Evolutionary conservation across 805 yeast species (phyloP), one percentile per base, ranked within the genome.

Genomic region (Ogataea methanolica): DNA sequence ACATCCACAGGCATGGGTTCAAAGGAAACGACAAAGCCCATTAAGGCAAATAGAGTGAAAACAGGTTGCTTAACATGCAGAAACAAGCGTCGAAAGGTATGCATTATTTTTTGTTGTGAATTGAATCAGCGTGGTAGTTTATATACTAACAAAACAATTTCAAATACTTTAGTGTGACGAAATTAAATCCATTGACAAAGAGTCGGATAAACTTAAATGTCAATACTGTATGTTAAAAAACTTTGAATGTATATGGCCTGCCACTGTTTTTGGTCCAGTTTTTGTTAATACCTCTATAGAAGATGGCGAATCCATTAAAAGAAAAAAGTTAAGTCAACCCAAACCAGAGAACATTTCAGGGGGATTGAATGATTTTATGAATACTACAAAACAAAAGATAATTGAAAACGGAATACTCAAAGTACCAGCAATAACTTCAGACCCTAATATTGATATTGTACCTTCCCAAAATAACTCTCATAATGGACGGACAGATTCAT

Each of bases 31-130:
- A 12, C 36, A 12, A 41, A 21, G 15, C 33, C 37, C 11, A 42
- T 23, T 2, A 44, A 34, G 33, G 41, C 44, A 23, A 43, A 17
- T 26, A 42, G 53, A 29, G 53, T 47, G 11, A 47, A 38, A 38
- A 50, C 51, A 8, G 53, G 53, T 12, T 50, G 53, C 33, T 29
- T 50, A 11, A 44, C 50, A 2, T 50, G 53, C 26, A 39, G 53
- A 16, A 36, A 36, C 19, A 48, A 43, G 17, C 45, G 48, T 9
- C 42, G 53, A 36, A 50, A 50, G 21, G 44, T 42, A 37, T 21
- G 44, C 21, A 23, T 1, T 22, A 19, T 19, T n/a, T 12, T 9
- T 14, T 26, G 31, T 26, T 6, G 42, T 31, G 6, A 17, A n/a
- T 26, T 33, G 5, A n/a, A 23, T 23, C 33, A 16, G 7, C 2